Base-by-base conservation (phyloP, 192 early-diverging fungal species). In the Oehlia diaphana region DNA sequence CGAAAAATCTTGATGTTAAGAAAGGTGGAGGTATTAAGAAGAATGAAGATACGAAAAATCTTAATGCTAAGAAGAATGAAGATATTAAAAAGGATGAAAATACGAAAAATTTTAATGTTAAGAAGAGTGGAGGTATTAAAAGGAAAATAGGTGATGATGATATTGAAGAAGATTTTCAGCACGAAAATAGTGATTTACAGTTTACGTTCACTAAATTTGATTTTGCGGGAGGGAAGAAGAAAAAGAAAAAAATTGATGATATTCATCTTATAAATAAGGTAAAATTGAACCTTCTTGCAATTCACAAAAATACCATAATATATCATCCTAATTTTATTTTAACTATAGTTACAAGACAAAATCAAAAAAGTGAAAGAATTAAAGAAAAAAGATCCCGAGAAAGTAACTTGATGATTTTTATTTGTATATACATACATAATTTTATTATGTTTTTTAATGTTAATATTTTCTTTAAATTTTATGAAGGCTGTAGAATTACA, bases 301-400 rank as follows among this genome's bases (percentile, higher is more conserved):
- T 14, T 63, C 44, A 21, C 0, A 44, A 37, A 35, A 64, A n/a
- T 50, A 19, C 33, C 33, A 13, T 7, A 49, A 26, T 16, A 44
- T 67, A 37, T 13, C 19, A 26, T 12, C 9, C 44, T 37, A 28
- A 23, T 42, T 13, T 44, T 37, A 65, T 14, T 21, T 42, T 49
- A 16, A 23, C 39, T 26, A 2, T 79, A 84, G 84, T 72, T 93
- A 26, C 91, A 95, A 84, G 86, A 84, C 69, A 92, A 96, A 78
- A 86, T 91, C 78, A 87, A 92, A 82, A 94, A 96, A 82, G 77
- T 96, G 16, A 92, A 91, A 42, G 89, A 91, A 73, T 87, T 97
- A 58, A 87, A 92, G 63, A 81, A 83, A 77, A 85, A 87, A 76
- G 84, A 91, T 81, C 85, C 90, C 21, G 86, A 90, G 35, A 92